Base-by-base conservation (phyloP, 2,329 filamentous ascomycete genomes). In the Colletotrichum tofieldiae region DNA sequence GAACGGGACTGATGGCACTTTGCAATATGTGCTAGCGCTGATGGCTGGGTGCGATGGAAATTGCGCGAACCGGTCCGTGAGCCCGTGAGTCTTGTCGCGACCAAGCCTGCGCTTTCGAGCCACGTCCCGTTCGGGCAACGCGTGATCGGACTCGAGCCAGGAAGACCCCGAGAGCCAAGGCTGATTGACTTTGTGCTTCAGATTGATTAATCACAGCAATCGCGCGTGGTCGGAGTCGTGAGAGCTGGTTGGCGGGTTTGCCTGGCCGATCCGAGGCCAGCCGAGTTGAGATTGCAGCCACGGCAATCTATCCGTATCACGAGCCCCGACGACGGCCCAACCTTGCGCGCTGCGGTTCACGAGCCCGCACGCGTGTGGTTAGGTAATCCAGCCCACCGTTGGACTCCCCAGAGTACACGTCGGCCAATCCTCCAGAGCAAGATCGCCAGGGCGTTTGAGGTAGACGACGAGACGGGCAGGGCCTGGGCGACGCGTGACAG, bases 151-250 rank as follows among this genome's bases (percentile, higher is more conserved):
- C 9, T 11, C 29, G 18, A 32, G 18, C 51, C 29, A 14, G 51
- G 51, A 54, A 54, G 51, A 35, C 16, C 51, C 51, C 51, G 26
- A 54, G 51, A 54, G 26, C 51, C 8, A 11, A 35, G 7, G 51
- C 51, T 12, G 26, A 54, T 54, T 35, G 51, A n/a, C 8, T 51
- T 29, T 7, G 29, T 63, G 68, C 60, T 59, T 68, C 68, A 59
- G n/a, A 51, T 66, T 66, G 41, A 66, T 60, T 29, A 23, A 16
- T 8, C 6, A 12, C 5, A 29, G 23, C 23, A 26, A 26, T 26
- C 23, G 23, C 23, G 23, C 23, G 23, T 26, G 23, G 23, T 2
- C 23, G 23, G 23, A 1, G 23, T 26, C 23, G 23, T 2, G 23
- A 26, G 23, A 26, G 23, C 23, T 26, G 23, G 23, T 26, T 26